A percentile compares a stretch with the other conserved stretches of the same genome.
Evolutionary conservation across 176 grass and related monocot species (phyloP).

Genomic region (Poa annua): DNA sequence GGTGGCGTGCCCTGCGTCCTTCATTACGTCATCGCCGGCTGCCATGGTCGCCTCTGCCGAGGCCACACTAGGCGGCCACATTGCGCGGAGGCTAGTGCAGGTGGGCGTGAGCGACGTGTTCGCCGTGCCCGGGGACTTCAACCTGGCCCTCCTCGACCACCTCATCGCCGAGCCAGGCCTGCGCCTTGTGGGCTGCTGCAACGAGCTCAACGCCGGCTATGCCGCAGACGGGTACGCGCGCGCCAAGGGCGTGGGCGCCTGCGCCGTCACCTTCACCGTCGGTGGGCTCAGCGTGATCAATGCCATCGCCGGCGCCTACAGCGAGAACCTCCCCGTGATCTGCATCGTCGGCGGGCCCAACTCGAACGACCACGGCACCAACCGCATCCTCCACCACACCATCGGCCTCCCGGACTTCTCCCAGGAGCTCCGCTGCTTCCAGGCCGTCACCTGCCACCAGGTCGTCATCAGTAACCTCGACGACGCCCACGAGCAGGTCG

Average conservation of each 20-base stretch:
- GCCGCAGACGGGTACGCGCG: slow-evolving; percentile 85
- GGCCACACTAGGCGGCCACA: slow-evolving; percentile 65
- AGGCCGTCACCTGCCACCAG: slow-evolving; percentile 79
- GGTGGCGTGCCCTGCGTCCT: neutral
- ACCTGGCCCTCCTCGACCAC: slow-evolving; percentile 86
- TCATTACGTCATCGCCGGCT: neutral
- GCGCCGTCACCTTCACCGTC: slow-evolving; percentile 89
- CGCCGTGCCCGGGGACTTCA: slow-evolving; percentile 92
- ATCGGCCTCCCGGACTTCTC: slow-evolving; percentile 90
- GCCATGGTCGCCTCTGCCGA: neutral
- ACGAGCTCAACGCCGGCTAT: slow-evolving; percentile 89
- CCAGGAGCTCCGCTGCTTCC: slow-evolving; percentile 86
- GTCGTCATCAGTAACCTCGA: slow-evolving; percentile 32
- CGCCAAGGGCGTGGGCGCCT: slow-evolving; percentile 66
- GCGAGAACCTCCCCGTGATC: slow-evolving; percentile 88
- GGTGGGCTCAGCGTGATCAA: slow-evolving; percentile 88
- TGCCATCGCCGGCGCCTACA: slow-evolving; percentile 88
- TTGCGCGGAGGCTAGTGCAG: slow-evolving; percentile 73
- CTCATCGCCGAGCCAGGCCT: slow-evolving; percentile 84
- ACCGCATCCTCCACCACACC: slow-evolving; percentile 91
- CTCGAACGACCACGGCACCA: slow-evolving; percentile 89
- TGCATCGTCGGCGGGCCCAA: slow-evolving; percentile 87
- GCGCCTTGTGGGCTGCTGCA: slow-evolving; percentile 80
- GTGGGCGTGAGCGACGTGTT: slow-evolving; percentile 79
- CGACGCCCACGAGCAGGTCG: slow-evolving; percentile 21